Conservation (phyloP, 23 red algal species). For the Gracilaria vermiculophylla region DNA sequence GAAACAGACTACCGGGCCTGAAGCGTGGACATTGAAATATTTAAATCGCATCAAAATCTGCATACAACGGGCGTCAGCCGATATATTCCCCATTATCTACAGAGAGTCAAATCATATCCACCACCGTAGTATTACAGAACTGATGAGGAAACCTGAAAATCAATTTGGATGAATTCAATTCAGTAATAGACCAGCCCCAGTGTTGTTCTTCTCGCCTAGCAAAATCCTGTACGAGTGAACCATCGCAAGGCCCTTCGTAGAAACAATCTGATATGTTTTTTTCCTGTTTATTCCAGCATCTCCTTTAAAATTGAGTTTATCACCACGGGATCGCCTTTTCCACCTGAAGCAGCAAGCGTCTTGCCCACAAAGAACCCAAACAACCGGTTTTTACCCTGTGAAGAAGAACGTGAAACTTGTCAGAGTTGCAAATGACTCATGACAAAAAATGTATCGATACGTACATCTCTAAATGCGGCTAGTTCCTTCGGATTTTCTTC, state of each 20-base stretch:
- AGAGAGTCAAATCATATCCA: no score
- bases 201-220: not conserved
- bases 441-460: not conserved
- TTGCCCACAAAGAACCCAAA: slow-evolving; percentile 95
- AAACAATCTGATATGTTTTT: no score
- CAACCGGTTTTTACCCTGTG: slow-evolving; percentile 75
- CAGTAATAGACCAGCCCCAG: no score
- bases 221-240: no score
- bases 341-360: slow-evolving; percentile 57
- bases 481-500: slow-evolving; percentile 77
- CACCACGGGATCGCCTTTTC: slow-evolving; percentile 60
- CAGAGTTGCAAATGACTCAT: not conserved
- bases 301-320: slow-evolving; percentile 78
- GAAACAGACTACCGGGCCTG: no score
- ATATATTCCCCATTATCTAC: no score
- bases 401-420: not conserved
- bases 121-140: no score
- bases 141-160: no score
- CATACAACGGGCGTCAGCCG: no score
- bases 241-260: not conserved
- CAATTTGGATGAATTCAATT: no score
- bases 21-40: no score
- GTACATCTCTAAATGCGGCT: slow-evolving; percentile 66
- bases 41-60: no score
- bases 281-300: slow-evolving; percentile 28